phyloP scores from a whole-genome alignment of 139 green algal genomes.

The Coelastrella sp. region DNA sequence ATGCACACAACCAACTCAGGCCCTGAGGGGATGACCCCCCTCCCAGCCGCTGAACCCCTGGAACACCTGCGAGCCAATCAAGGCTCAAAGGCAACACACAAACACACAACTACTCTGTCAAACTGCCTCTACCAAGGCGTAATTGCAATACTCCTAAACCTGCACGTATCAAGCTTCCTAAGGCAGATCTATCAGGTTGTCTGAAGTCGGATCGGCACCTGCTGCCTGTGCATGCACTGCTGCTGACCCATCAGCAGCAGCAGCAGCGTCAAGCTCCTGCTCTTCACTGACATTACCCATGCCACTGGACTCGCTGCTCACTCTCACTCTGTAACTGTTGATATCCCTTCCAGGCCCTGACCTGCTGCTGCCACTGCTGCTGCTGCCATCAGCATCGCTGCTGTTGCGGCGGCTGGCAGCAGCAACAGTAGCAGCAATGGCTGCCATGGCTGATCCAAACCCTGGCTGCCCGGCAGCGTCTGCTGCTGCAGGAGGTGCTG shows the following conservation, averaged over 20 bases:
- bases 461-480: not conserved
- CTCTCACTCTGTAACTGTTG: conserved; percentile 1
- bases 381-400: not conserved
- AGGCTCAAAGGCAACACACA: too few species aligned
- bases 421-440: not conserved
- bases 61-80: too few species aligned
- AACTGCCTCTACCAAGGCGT: too few species aligned
- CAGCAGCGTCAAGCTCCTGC: not conserved
- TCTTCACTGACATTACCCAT: not conserved
- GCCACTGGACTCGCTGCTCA: conserved; percentile 27
- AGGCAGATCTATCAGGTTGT: too few species aligned
- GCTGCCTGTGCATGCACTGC: not conserved
- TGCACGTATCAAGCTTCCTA: not conserved
- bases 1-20: too few species aligned
- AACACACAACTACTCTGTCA: too few species aligned
- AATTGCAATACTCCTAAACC: too few species aligned
- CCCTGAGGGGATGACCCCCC: too few species aligned
- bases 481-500: not conserved
- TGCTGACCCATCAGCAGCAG: not conserved
- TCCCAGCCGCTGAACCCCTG: too few species aligned
- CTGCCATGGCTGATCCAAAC: not conserved
- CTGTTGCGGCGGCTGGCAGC: not conserved
- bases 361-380: not conserved
- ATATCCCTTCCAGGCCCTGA: not conserved
- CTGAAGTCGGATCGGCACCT: not conserved